These are phyloP conservation scores for Phytophthora nicotianae DNA, from an alignment of 352 stramenopile species.

Conservation along the genomic window DNA sequence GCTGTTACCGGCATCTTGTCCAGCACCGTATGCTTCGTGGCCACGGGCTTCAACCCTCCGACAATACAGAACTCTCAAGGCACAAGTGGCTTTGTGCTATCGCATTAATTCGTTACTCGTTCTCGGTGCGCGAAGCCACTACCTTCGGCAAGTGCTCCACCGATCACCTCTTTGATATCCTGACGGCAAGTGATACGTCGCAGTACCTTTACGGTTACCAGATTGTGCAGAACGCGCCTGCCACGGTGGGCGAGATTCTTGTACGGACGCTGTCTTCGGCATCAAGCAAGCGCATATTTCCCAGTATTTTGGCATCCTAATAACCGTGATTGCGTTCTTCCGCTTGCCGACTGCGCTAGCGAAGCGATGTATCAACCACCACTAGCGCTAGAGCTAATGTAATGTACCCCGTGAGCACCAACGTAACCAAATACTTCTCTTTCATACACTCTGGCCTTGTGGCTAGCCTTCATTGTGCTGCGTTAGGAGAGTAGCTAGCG, in stretches of 20 bases:
- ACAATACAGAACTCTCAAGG: too few species aligned
- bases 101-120: constrained; percentile 40
- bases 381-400: too few species aligned
- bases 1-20: constrained; percentile 40
- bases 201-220: constrained; percentile 38
- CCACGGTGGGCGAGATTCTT: too few species aligned
- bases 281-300: constrained; percentile 47
- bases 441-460: background rate
- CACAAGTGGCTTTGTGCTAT: constrained; percentile 57
- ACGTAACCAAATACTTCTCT: constrained; percentile 13
- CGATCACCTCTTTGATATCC: constrained; percentile 28
- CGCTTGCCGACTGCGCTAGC: constrained; percentile 39
- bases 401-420: constrained; percentile 13
- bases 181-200: too few species aligned
- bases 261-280: constrained; percentile 42
- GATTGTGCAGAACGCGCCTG: constrained; percentile 38
- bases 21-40: constrained; percentile 44
- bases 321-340: constrained; percentile 46
- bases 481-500: background rate
- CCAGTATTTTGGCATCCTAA: constrained; percentile 37
- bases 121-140: constrained; percentile 36
- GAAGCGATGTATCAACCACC: constrained; percentile 61
- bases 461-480: too few species aligned
- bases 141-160: constrained; percentile 44
- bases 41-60: constrained; percentile 55